These are phyloP conservation scores for Aspergillus pseudoviridinutans DNA, from an alignment of 2,329 filamentous ascomycete genomes.

Conservation along the genomic window DNA sequence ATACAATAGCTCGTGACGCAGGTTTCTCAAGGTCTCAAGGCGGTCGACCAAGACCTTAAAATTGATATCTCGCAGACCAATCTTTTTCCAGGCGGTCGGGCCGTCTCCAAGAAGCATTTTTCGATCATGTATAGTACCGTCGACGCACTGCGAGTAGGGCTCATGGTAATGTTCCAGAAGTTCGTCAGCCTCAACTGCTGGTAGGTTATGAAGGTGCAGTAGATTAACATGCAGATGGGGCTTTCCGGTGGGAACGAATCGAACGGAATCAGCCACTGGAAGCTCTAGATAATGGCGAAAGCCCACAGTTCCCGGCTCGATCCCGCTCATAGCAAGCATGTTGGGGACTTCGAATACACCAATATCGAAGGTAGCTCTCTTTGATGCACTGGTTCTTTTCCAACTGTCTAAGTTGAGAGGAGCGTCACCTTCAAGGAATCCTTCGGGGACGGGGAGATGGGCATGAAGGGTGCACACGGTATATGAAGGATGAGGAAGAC, in stretches of 20 bases:
- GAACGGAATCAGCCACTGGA: conserved; percentile 36
- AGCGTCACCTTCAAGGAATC: conserved; percentile 26
- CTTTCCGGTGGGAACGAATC: conserved; percentile 20
- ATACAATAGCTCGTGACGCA: conserved; percentile 33
- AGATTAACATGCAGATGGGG: conserved; percentile 17
- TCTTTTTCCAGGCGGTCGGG: conserved; percentile 37
- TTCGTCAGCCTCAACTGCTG: conserved; percentile 30
- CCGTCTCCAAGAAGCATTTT: conserved; percentile 35
- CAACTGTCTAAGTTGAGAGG: conserved; percentile 22
- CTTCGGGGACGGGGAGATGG: conserved; percentile 40
- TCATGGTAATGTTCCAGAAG: conserved; percentile 32
- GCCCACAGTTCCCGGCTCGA: conserved; percentile 45
- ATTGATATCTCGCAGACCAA: conserved; percentile 39
- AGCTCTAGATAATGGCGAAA: conserved; percentile 47
- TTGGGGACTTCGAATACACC: conserved; percentile 47
- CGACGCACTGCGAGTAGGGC: conserved; percentile 34
- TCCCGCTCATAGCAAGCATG: conserved; percentile 45
- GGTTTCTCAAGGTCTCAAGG: conserved; percentile 27
- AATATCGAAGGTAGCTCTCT: conserved; percentile 40
- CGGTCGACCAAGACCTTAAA: conserved; percentile 32
- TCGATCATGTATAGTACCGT: conserved; percentile 34
- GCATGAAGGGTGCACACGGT: conserved; percentile 42
- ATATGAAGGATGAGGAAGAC: conserved; percentile 39
- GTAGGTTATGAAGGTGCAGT: conserved; percentile 21
- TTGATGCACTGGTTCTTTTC: conserved; percentile 23